These are phyloP conservation scores for Allomyces arbusculus DNA, from an alignment of 192 early-diverging fungal species.

Conservation along the genomic window DNA sequence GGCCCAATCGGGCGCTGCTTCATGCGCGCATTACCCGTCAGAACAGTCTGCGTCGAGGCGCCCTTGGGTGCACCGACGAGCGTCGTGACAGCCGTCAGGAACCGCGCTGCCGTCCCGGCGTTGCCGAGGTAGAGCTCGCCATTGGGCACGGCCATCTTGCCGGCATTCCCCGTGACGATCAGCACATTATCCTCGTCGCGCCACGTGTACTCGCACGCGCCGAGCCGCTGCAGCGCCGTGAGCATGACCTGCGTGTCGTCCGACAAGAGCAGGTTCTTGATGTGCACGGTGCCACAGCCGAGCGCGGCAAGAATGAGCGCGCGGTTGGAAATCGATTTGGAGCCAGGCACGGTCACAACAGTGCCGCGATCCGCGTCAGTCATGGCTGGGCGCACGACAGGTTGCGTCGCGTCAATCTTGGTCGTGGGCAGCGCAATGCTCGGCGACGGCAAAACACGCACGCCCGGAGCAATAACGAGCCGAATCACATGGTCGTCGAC, in stretches of 20 bases:
- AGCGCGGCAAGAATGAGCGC: slow-evolving; percentile 79
- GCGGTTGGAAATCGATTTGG: slow-evolving; percentile 95
- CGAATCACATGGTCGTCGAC: slow-evolving; percentile 68
- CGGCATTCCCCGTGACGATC: slow-evolving; percentile 50
- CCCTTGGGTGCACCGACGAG: slow-evolving; percentile 28
- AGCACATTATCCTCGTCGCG: slow-evolving; percentile 81
- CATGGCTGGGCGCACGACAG: slow-evolving; percentile 3
- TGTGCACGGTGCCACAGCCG: slow-evolving; percentile 53
- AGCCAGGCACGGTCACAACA: slow-evolving; percentile 50
- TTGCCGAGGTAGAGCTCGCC: slow-evolving; percentile 83
- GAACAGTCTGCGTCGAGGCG: slow-evolving; percentile 18
- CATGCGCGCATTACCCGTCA: slow-evolving; percentile 96
- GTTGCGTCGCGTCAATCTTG: slow-evolving; percentile 6
- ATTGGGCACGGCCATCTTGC: slow-evolving; percentile 47
- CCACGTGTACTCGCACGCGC: slow-evolving; percentile 69
- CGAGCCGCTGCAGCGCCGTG: slow-evolving; percentile 68
- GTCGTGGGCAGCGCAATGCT: neutral
- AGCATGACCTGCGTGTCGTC: slow-evolving; percentile 98
- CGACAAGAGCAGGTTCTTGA: slow-evolving; percentile 78
- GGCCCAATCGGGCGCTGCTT: slow-evolving; percentile 86
- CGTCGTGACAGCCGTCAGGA: slow-evolving; percentile 71
- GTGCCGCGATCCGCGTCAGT: neutral
- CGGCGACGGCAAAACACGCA: slow-evolving; percentile 32
- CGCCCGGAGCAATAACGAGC: slow-evolving; percentile 59
- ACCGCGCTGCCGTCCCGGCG: slow-evolving; percentile 90